Base-by-base conservation (phyloP, 257 asterid species). In the Nicotiana tomentosiformis region DNA sequence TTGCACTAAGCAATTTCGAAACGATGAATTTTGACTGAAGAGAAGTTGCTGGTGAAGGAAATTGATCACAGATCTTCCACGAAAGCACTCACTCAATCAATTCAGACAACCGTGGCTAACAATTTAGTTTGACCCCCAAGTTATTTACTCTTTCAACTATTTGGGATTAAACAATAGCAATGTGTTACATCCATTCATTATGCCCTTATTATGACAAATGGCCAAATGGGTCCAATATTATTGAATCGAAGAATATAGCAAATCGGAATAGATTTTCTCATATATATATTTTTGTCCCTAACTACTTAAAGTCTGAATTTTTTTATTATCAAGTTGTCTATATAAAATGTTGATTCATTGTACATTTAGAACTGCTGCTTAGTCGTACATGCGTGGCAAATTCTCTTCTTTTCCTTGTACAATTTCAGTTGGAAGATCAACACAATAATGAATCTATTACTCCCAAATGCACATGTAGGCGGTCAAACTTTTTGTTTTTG, bases 1-100 rank as follows among this genome's bases (percentile, higher is more conserved):
- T 5, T 7, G 10, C 8, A 39, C 10, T 39, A 39, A 10, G 2
- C 10, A 39, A 7, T 3, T 0, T 0, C 2, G 49, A 0, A 1
- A 2, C 49, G 3, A 39, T 0, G 9, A 39, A 6, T 1, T 39
- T 6, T 0, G 2, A 39, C 10, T 1, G 8, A 39, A 7, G 10
- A 39, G 0, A 39, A 0, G 0, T 39, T 7, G 0, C 3, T 39
- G 10, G 9, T 39, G 0, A 39, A 0, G 2, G 0, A 39, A 39
- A 7, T 39, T 3, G 10, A 39, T 39, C 10, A 8, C 43, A 37
- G 0, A 0, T 6, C 1, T 39, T 0, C 2, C 3, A 39, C 0
- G 8, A 39, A 39, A 39, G 0, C 2, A 5, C 43, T 1, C 49
- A 0, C 0, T 39, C 10, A 39, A 39, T 39, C 10, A 1, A 1